These are phyloP conservation scores for Hypomontagnella monticulosa DNA, from an alignment of 495 filamentous ascomycete genomes.

Conservation along the genomic window DNA sequence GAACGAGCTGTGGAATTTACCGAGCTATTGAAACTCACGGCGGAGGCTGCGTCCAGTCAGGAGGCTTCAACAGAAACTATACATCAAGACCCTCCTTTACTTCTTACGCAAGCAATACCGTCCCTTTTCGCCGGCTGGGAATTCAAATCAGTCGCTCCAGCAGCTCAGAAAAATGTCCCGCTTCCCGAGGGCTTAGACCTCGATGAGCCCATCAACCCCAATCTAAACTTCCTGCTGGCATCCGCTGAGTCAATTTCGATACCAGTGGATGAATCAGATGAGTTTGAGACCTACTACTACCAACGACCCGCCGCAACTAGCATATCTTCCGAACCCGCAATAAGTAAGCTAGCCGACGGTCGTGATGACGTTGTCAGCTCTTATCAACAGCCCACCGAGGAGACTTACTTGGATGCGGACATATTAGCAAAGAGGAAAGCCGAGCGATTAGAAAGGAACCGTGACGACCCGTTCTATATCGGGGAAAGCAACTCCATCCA, in stretches of 20 bases:
- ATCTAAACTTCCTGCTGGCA: slow-evolving; percentile 70
- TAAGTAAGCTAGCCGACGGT: slow-evolving; percentile 58
- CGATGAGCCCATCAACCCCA: slow-evolving; percentile 81
- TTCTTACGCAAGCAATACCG: slow-evolving; percentile 89
- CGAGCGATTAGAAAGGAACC: slow-evolving; percentile 80
- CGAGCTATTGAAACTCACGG: slow-evolving; percentile 84
- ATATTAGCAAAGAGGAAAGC: slow-evolving; percentile 69
- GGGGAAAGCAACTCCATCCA: slow-evolving; percentile 60
- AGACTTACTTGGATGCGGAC: slow-evolving; percentile 69
- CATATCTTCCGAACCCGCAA: slow-evolving; percentile 61
- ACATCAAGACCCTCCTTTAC: slow-evolving; percentile 73
- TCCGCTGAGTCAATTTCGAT: slow-evolving; percentile 65
- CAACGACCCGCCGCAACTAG: slow-evolving; percentile 53
- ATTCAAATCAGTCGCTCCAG: slow-evolving; percentile 85
- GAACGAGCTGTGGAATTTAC: slow-evolving; percentile 92
- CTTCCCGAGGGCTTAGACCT: slow-evolving; percentile 77
- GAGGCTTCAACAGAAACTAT: slow-evolving; percentile 61
- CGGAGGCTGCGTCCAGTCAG: slow-evolving; percentile 78
- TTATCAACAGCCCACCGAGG: slow-evolving; percentile 69
- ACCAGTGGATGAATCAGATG: slow-evolving; percentile 64
- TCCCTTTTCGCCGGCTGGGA: slow-evolving; percentile 85
- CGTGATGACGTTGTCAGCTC: slow-evolving; percentile 59
- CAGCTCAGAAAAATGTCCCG: slow-evolving; percentile 88
- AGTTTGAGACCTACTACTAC: slow-evolving; percentile 81
- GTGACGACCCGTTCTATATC: slow-evolving; percentile 97